Evolutionary conservation across 2,329 filamentous ascomycete species (phyloP).

Genomic region (Amphichorda felina): DNA sequence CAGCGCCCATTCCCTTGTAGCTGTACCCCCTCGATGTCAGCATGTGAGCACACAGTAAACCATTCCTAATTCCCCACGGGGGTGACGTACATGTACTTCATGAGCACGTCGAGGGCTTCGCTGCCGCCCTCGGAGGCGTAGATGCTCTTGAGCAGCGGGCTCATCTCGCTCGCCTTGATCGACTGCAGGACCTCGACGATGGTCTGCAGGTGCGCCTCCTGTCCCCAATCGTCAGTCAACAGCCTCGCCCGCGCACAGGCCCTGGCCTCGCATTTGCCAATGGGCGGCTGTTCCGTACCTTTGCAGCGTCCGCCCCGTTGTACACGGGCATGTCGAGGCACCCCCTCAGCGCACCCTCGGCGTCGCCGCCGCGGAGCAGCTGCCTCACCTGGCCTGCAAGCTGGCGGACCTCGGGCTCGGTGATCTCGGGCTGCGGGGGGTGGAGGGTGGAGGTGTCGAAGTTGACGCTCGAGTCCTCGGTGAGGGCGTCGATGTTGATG

Average conservation of each 20-base stretch:
- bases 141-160: conserved; percentile 70
- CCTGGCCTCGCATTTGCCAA: too few species aligned
- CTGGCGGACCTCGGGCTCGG: conserved; percentile 66
- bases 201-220: conserved; percentile 79
- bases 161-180: conserved; percentile 95
- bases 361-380: conserved; percentile 74
- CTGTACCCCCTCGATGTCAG: conserved; percentile 25
- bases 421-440: conserved; percentile 62
- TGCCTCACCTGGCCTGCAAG: conserved; percentile 76
- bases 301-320: conserved; percentile 43
- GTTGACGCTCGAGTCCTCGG: conserved; percentile 82
- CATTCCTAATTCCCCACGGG: neutral
- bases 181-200: conserved; percentile 91
- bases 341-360: conserved; percentile 73
- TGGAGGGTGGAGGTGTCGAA: conserved; percentile 81
- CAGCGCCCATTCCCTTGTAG: conserved; percentile 77
- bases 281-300: too few species aligned
- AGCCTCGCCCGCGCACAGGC: neutral
- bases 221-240: conserved; percentile 6
- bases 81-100: conserved; percentile 83
- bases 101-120: conserved; percentile 82
- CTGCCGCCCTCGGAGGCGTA: conserved; percentile 67
- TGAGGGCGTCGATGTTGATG: conserved; percentile 86
- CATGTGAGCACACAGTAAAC: neutral
- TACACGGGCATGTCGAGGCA: conserved; percentile 81